Evolutionary conservation across 305 asterid species (phyloP).

Genomic region (Solanum aculeatissimum): DNA sequence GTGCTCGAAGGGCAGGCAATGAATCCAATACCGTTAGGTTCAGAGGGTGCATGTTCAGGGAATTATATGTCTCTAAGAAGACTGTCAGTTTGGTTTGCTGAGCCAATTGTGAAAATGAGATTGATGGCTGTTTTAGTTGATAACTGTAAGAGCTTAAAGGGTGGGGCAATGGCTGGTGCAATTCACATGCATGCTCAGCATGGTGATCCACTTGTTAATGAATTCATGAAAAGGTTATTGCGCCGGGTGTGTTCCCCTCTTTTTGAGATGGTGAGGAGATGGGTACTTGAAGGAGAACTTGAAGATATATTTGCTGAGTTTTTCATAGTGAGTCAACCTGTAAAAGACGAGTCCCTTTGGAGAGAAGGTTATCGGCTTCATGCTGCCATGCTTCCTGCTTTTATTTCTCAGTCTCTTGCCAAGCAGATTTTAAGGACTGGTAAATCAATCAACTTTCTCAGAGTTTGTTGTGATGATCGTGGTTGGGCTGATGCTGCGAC

Average conservation of each 20-base stretch:
- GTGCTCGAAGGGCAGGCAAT: conserved; percentile 89
- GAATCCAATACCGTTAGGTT: conserved; percentile 48
- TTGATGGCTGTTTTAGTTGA: conserved; percentile 97
- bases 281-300: conserved; percentile 99
- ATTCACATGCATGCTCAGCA: conserved; percentile 97
- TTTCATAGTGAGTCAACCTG: conserved; percentile 85
- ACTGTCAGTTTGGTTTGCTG: conserved; percentile 89
- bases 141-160: conserved; percentile 83
- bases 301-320: conserved; percentile 91
- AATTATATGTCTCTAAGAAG: conserved; percentile 87
- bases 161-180: conserved; percentile 99
- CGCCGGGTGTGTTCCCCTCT: conserved; percentile 95
- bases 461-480: conserved; percentile 95
- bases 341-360: conserved; percentile 98
- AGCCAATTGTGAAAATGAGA: conserved; percentile 96
- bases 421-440: conserved; percentile 91
- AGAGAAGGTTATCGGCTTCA: conserved; percentile 93
- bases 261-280: conserved; percentile 98
- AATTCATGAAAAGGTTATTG: conserved; percentile 80
- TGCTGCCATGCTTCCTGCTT: conserved; percentile 85
- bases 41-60: conserved; percentile 45
- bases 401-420: conserved; percentile 86
- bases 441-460: conserved; percentile 87
- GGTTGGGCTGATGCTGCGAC: conserved; percentile 95
- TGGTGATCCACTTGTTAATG: conserved; percentile 95